Conservation (phyloP, 2,329 filamentous ascomycete genomes). For the Cladosporium velox region DNA sequence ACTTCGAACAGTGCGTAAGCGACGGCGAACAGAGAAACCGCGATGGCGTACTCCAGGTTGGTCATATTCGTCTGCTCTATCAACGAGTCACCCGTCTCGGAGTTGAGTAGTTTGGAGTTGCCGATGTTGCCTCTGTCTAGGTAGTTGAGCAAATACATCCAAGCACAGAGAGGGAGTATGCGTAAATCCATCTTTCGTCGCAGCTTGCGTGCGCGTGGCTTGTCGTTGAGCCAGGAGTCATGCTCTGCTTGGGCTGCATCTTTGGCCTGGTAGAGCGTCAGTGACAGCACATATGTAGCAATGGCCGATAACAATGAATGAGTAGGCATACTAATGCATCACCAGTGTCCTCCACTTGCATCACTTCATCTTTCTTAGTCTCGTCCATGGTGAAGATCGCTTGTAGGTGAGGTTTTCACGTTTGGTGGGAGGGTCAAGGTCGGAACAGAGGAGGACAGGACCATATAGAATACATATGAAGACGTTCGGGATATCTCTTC, state of each 20-base stretch:
- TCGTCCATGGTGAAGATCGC: constrained; percentile 1
- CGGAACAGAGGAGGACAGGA: not conserved
- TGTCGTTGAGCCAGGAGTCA: constrained; percentile 27
- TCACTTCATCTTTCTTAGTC: constrained; percentile 7
- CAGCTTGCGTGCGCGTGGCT: constrained; percentile 26
- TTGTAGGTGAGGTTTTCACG: too few species aligned
- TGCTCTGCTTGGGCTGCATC: constrained; percentile 13
- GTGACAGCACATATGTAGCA: not conserved
- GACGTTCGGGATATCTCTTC: not conserved
- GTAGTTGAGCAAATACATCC: constrained; percentile 30
- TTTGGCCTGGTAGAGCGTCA: not conserved
- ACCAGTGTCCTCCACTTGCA: constrained; percentile 13
- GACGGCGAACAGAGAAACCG: constrained; percentile 38
- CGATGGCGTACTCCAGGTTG: constrained; percentile 58
- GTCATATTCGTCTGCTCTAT: constrained; percentile 63
- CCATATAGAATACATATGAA: not conserved
- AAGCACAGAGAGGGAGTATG: constrained; percentile 31
- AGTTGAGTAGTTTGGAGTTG: constrained; percentile 63
- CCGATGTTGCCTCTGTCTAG: constrained; percentile 43
- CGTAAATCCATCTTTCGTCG: constrained; percentile 30
- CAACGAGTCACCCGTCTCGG: constrained; percentile 41
- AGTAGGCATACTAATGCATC: constrained; percentile 11
- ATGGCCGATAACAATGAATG: not conserved
- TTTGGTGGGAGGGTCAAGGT: not conserved
- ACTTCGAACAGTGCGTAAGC: constrained; percentile 38